Conservation (phyloP, 805 yeast genomes). For the Clavispora santaluciae region DNA sequence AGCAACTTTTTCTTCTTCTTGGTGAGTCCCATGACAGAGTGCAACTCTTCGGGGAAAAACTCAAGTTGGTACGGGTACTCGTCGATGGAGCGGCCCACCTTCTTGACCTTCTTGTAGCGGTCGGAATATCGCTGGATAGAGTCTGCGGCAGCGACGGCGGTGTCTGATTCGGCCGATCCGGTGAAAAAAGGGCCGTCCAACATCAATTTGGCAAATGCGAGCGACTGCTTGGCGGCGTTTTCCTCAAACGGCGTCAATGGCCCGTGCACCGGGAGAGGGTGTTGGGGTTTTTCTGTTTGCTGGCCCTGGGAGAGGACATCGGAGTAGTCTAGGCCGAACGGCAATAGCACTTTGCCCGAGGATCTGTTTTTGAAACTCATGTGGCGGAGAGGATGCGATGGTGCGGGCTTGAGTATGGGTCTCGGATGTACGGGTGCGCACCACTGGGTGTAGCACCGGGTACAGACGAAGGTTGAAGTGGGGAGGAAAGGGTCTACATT, state of each 20-base stretch:
- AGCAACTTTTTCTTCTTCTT: conserved; percentile 50
- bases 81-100: conserved; percentile 64
- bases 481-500: too few species aligned
- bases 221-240: conserved; percentile 48
- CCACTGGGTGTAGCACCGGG: too few species aligned
- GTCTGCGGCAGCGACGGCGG: conserved; percentile 38
- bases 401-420: neutral
- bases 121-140: conserved; percentile 83
- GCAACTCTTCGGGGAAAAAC: conserved; percentile 75
- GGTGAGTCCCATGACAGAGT: conserved; percentile 61
- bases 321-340: conserved; percentile 68
- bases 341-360: conserved; percentile 45
- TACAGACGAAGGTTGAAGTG: too few species aligned
- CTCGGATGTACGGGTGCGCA: neutral
- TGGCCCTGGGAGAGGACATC: conserved; percentile 44
- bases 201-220: conserved; percentile 49
- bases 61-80: conserved; percentile 72
- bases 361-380: conserved; percentile 57
- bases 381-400: conserved; percentile 1
- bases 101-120: conserved; percentile 64
- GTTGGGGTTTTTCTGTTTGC: conserved; percentile 38
- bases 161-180: conserved; percentile 41
- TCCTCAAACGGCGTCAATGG: conserved; percentile 48
- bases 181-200: conserved; percentile 65
- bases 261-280: conserved; percentile 62